Conservation (phyloP, 2,329 filamentous ascomycete genomes). For the Aspergillus pseudoviridinutans region DNA sequence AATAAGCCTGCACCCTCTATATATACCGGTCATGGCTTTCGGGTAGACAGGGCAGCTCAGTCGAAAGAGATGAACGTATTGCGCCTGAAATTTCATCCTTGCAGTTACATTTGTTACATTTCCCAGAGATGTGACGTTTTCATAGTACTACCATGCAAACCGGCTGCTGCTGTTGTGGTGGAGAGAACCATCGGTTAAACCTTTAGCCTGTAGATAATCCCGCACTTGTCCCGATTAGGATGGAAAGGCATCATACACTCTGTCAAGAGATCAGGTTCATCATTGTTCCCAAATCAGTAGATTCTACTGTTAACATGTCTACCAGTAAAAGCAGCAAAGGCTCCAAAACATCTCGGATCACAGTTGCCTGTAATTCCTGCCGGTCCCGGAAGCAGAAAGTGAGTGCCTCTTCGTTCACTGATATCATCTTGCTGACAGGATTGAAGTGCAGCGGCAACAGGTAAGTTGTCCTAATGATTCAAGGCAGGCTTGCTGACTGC, state of each 20-base stretch:
- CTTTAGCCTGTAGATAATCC: slow-evolving; percentile 5
- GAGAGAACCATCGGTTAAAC: slow-evolving; percentile 6
- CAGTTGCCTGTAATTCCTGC: slow-evolving; percentile 40
- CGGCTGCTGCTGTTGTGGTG: not conserved
- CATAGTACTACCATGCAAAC: not conserved
- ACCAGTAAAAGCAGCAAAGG: slow-evolving; percentile 1
- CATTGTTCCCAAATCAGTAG: not conserved
- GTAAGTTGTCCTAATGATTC: not conserved
- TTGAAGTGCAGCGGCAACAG: not conserved
- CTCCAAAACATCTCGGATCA: slow-evolving; percentile 34
- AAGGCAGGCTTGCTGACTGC: not conserved
- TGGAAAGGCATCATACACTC: not conserved
- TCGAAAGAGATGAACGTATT: not conserved
- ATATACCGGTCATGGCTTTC: not conserved
- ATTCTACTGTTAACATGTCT: not conserved
- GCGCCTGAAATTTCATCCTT: not conserved
- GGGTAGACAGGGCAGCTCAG: not conserved
- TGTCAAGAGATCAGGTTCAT: not conserved
- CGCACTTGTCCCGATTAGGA: not conserved
- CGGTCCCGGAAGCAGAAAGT: slow-evolving; percentile 43
- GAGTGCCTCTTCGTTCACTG: slow-evolving; percentile 12
- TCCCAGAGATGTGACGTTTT: not conserved
- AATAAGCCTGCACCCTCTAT: not conserved
- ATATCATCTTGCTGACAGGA: slow-evolving; percentile 1
- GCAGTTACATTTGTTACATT: not conserved